phyloP scores from a whole-genome alignment of 305 asterid species.

The Coffea humblotiana region DNA sequence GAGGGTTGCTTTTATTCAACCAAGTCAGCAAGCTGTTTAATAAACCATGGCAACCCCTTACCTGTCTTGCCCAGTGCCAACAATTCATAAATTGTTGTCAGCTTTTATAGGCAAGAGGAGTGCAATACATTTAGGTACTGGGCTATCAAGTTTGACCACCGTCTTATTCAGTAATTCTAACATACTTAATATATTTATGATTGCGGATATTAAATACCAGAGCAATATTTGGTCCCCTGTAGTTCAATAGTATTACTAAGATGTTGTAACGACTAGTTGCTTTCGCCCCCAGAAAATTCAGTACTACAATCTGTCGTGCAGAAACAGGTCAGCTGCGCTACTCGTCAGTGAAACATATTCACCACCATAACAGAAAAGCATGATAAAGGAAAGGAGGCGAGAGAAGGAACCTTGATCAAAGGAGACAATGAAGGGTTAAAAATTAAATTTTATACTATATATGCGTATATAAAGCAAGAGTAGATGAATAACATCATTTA shows the following conservation, averaged over 20 bases:
- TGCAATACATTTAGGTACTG: background rate
- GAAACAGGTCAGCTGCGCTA: background rate
- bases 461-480: too few species aligned
- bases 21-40: constrained; percentile 26
- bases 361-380: background rate
- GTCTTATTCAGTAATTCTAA: background rate
- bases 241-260: too few species aligned
- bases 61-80: constrained; percentile 46
- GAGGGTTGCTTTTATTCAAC: constrained; percentile 29
- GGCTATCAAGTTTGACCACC: background rate
- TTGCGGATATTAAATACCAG: background rate
- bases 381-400: background rate
- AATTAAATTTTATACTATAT: background rate
- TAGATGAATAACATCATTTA: background rate
- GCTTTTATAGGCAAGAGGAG: background rate
- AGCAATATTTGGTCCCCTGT: background rate
- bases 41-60: constrained; percentile 34
- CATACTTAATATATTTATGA: background rate
- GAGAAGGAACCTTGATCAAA: constrained; percentile 6
- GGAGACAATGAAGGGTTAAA: constrained; percentile 5
- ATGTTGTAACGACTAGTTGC: background rate
- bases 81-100: background rate
- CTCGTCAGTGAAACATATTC: background rate
- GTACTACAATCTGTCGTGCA: background rate
- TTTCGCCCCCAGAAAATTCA: background rate